Base-by-base conservation (phyloP, 306 rosid species). In the Cucurbita pepo region DNA sequence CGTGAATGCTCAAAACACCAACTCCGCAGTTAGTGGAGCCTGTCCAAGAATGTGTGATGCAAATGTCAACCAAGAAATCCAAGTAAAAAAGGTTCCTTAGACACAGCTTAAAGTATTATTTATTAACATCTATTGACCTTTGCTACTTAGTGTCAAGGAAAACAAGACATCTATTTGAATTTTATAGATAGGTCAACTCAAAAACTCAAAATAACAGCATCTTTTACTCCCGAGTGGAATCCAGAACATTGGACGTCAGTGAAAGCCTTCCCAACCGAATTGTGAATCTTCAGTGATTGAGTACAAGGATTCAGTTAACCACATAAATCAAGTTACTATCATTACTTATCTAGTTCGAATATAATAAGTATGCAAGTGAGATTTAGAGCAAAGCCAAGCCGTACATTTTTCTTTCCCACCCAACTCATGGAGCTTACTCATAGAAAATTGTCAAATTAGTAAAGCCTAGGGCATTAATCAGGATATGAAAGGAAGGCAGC, bases 1-100 rank as follows among this genome's bases (percentile, higher is more conserved):
- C 99, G 89, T 94, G 81, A 95, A 91, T 3, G 99, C 96, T 76
- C 99, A 80, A 82, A 94, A 91, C 76, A 94, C 99, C 96, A 94
- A 72, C 81, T 94, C 97, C 81, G 91, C 96, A 0, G 97, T 91
- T 71, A 89, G 18, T 59, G 97, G 99, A 72, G 96, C 99, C 99
- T 94, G 92, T 80, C 77, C 75, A 81, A 77, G 44, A 61, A 69
- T 48, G 58, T 48, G 25, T 50, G 43, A 69, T 25, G 44, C 73
- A 47, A n/a, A 12, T 21, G 16, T 50, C 44, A 60, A 75, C 62
- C 77, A 71, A 30, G 21, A 69, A 14, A 50, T 69, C 56, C 73
- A 30, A 69, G 57, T 22, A 13, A 48, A 66, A 30, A 69, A 50
- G 25, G 40, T 45, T 66, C 56, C 15, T n/a, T 62, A 41, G 45